Base-by-base conservation (phyloP, 805 yeast genomes). In the Candida pseudofarinosa region DNA sequence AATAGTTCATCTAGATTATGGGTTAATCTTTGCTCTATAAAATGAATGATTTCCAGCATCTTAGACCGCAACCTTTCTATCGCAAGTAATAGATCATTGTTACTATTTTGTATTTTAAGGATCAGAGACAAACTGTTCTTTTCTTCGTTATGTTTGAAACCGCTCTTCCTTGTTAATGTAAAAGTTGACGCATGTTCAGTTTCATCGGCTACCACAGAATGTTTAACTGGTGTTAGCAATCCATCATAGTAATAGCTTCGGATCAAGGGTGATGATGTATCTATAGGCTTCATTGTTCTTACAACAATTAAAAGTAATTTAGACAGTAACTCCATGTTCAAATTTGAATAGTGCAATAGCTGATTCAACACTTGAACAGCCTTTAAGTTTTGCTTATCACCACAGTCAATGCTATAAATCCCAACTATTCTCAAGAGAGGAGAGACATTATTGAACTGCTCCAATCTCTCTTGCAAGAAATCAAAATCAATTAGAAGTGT, bases 161-260 rank as follows among this genome's bases (percentile, higher is more conserved):
- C 10, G 6, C 28, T 10, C 28, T 23, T 23, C 10, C 28, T 59
- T 13, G 46, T 50, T 7, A 66, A 50, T 4, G 73, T 65, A 4
- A 57, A 51, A 1, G 69, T 53, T 1, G 72, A 62, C 5, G 62
- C 60, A 18, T 48, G 52, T 40, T 69, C 74, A 3, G 63, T 52
- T 26, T 62, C 66, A 23, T 56, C 60, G 1, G 66, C 53, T 2
- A 45, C 46, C 6, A 66, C 46, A 4, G 48, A 41, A 4, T 58
- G 49, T 5, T 48, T 40, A 1, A 55, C 7, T 8, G 50, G 39
- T 12, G 16, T 14, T n/a, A 19, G 8, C n/a, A 14, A 13, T 4
- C 33, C 20, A 7, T n/a, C 13, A 18, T 37, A 28, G 12, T 26
- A 3, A 30, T 26, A 45, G 31, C 46, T 37, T 35, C 34, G 28